A percentile compares a stretch with the other conserved stretches of the same genome.
Evolutionary conservation across 2,329 filamentous ascomycete species (phyloP).

Genomic region (Cladosporium sp.): DNA sequence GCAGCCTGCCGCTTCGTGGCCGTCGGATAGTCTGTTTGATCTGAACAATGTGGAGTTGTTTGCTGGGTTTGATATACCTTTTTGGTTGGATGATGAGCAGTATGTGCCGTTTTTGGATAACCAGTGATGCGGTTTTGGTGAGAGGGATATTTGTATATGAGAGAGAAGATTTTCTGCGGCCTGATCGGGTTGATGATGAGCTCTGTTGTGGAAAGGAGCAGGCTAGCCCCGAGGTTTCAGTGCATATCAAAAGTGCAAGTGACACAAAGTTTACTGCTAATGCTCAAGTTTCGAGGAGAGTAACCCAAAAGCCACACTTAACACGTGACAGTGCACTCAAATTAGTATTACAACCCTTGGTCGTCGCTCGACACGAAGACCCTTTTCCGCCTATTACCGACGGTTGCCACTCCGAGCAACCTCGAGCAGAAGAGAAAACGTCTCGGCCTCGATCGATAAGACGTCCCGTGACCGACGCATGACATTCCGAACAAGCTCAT

Average conservation of each 20-base stretch:
- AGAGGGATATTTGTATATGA: neutral
- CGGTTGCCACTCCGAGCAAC: neutral
- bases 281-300: neutral
- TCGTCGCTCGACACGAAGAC: neutral
- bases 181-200: neutral
- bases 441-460: too few relatives aligned
- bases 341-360: neutral
- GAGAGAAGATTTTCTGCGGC: neutral
- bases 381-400: neutral
- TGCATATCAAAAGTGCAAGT: neutral
- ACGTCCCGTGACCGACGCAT: too few relatives aligned
- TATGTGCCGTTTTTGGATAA: slow-evolving; percentile 23
- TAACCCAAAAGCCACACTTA: neutral
- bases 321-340: neutral
- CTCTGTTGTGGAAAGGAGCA: neutral
- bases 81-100: slow-evolving; percentile 40
- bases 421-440: neutral
- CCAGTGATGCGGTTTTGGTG: neutral
- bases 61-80: slow-evolving; percentile 39
- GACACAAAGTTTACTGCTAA: neutral
- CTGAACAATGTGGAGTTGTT: slow-evolving; percentile 32
- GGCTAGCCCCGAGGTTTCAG: neutral
- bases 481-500: too few relatives aligned
- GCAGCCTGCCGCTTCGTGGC: slow-evolving; percentile 12
- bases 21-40: slow-evolving; percentile 16